Evolutionary conservation across 2,329 filamentous ascomycete genomes (phyloP), one percentile per base, ranked within the genome.

Genomic region (Cryphonectria nitschkei): DNA sequence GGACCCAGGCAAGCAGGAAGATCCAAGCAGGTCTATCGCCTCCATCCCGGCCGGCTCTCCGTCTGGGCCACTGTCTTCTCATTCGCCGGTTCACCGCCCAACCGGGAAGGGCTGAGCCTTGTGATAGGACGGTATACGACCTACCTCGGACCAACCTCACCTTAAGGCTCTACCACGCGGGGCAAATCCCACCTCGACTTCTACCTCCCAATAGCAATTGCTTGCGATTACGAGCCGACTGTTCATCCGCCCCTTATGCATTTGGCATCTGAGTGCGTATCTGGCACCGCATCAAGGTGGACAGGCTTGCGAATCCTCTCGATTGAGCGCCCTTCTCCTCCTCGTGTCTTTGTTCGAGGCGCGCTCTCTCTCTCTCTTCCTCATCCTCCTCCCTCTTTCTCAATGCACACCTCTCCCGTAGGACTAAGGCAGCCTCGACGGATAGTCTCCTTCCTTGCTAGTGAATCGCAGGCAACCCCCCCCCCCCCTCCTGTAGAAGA

Each of bases 61-160:
- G 62, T 52, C 29, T 29, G n/a, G 19, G 11, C 43, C 50, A 50
- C 69, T 61, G 54, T 32, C 16, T 34, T 64, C 66, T 56, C 37
- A 70, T 72, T 70, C 65, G 70, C 65, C 67, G 46, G 43, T 39
- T 70, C 70, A 70, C 65, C 72, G 70, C 68, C 56, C 41, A 32
- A 43, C 54, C 67, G 70, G 70, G 50, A 73, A 62, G 58, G 70
- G 68, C 71, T 68, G 69, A 68, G 71, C 56, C 52, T 73, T 73
- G 64, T 73, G 72, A 73, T 73, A 73, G 72, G 72, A 68, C 70
- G 43, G 61, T 66, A 63, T 73, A 73, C 72, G 72, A 72, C 54
- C 29, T 61, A 7, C 26, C 43, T 43, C 19, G 39, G 62, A 13
- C 63, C 41, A 19, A 54, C 61, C 41, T 63, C 64, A 26, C 3